These are phyloP conservation scores for Paraconiothyrium brasiliense DNA, from an alignment of 2,329 filamentous ascomycete genomes.

Conservation along the genomic window DNA sequence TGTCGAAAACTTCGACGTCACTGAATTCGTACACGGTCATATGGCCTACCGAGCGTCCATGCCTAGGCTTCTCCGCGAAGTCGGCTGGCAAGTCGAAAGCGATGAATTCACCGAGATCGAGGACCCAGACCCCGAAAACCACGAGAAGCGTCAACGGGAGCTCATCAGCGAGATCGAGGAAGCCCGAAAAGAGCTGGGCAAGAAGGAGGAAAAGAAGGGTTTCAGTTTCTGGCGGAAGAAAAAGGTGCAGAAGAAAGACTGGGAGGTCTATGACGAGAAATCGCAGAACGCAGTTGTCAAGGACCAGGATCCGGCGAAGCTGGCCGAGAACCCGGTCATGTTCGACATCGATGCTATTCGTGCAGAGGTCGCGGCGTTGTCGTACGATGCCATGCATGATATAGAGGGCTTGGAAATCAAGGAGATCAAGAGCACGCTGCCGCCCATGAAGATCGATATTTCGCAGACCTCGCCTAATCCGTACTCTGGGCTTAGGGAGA, in stretches of 20 bases:
- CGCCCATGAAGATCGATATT: conserved; percentile 81
- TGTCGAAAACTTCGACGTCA: conserved; percentile 89
- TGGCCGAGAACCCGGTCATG: conserved; percentile 71
- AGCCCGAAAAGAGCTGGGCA: conserved; percentile 85
- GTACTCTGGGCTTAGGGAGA: conserved; percentile 46
- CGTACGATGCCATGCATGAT: conserved; percentile 44
- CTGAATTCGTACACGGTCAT: conserved; percentile 85
- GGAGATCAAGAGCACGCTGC: conserved; percentile 87
- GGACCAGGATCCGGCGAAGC: conserved; percentile 58
- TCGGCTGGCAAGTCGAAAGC: conserved; percentile 89
- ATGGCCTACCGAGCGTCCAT: conserved; percentile 97
- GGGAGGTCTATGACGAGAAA: conserved; percentile 90
- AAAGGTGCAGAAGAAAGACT: conserved; percentile 84
- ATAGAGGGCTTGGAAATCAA: conserved; percentile 75
- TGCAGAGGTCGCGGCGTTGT: conserved; percentile 73
- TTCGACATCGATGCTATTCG: conserved; percentile 97
- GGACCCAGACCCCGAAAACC: conserved; percentile 94
- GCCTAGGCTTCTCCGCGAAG: conserved; percentile 84
- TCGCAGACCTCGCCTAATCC: conserved; percentile 28
- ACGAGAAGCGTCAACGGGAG: conserved; percentile 85
- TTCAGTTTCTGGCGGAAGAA: conserved; percentile 83
- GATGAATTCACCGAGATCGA: conserved; percentile 98
- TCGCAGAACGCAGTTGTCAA: conserved; percentile 53
- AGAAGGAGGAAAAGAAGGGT: conserved; percentile 73
- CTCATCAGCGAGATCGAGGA: conserved; percentile 97